These are phyloP conservation scores for Aspergillus cejpii DNA, from an alignment of 2,329 filamentous ascomycete genomes.

Conservation along the genomic window DNA sequence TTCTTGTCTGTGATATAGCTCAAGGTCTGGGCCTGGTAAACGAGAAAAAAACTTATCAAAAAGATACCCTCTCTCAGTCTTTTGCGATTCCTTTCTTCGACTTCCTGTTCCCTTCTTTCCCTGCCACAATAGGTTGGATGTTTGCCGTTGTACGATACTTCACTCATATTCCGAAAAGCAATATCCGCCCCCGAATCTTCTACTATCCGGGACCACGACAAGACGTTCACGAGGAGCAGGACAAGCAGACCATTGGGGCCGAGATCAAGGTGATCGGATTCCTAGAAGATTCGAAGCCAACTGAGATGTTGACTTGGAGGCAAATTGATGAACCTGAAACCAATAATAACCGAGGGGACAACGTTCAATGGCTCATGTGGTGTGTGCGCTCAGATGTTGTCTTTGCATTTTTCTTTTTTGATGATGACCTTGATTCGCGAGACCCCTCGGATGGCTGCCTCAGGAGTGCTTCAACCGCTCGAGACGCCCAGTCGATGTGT, in stretches of 20 bases:
- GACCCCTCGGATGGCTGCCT: not conserved
- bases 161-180: constrained; percentile 22
- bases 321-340: not conserved
- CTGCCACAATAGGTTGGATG: constrained; percentile 30
- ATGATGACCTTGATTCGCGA: constrained; percentile 1
- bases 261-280: not conserved
- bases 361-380: not conserved
- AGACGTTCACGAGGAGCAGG: constrained; percentile 5
- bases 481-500: not conserved
- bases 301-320: not conserved
- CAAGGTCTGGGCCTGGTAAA: constrained; percentile 79
- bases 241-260: not conserved
- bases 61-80: constrained; percentile 35
- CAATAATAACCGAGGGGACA: constrained; percentile 6
- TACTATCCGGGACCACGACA: constrained; percentile 18
- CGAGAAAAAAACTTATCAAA: constrained; percentile 20
- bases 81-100: constrained; percentile 34
- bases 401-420: constrained; percentile 15
- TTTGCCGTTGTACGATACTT: constrained; percentile 43
- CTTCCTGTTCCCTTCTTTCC: constrained; percentile 29
- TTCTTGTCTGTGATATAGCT: constrained; percentile 49
- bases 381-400: constrained; percentile 5
- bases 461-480: not conserved
- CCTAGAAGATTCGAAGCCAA: not conserved
- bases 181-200: constrained; percentile 18